Conservation (phyloP, 2,329 filamentous ascomycete genomes). For the Fusarium burgessii region DNA sequence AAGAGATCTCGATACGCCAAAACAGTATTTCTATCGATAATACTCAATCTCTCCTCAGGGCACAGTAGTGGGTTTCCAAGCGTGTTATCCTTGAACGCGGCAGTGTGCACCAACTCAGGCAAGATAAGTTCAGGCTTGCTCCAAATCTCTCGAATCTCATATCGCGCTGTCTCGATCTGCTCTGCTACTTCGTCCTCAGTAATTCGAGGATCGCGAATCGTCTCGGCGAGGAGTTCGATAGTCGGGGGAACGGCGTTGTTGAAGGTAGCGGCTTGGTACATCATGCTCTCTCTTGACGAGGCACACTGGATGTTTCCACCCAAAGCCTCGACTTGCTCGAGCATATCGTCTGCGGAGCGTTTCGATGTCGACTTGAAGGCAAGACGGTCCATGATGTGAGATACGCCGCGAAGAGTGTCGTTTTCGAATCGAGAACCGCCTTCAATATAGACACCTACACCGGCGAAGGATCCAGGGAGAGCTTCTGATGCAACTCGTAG, state of each 20-base stretch:
- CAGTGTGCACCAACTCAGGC: constrained; percentile 94
- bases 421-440: constrained; percentile 96
- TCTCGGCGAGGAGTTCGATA: constrained; percentile 88
- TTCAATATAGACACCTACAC: constrained; percentile 95
- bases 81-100: constrained; percentile 95
- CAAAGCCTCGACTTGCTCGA: constrained; percentile 86
- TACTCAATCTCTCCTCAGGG: constrained; percentile 81
- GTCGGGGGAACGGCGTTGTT: constrained; percentile 89
- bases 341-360: constrained; percentile 83
- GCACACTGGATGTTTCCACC: constrained; percentile 98
- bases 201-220: constrained; percentile 86
- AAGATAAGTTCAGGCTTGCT: constrained; percentile 95
- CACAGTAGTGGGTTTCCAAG: constrained; percentile 93
- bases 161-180: constrained; percentile 91
- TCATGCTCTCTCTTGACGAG: constrained; percentile 92
- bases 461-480: constrained; percentile 92
- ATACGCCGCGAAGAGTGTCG: constrained; percentile 84
- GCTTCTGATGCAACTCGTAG: constrained; percentile 95
- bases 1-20: constrained; percentile 84
- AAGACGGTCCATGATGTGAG: constrained; percentile 94
- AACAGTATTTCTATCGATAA: constrained; percentile 80
- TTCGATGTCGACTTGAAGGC: constrained; percentile 90
- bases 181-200: constrained; percentile 87
- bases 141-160: constrained; percentile 98
- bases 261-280: constrained; percentile 99